Evolutionary conservation across 495 filamentous ascomycete genomes (phyloP), one percentile per base, ranked within the genome.

Genomic region (Pseudomonodictys pantanalensis): DNA sequence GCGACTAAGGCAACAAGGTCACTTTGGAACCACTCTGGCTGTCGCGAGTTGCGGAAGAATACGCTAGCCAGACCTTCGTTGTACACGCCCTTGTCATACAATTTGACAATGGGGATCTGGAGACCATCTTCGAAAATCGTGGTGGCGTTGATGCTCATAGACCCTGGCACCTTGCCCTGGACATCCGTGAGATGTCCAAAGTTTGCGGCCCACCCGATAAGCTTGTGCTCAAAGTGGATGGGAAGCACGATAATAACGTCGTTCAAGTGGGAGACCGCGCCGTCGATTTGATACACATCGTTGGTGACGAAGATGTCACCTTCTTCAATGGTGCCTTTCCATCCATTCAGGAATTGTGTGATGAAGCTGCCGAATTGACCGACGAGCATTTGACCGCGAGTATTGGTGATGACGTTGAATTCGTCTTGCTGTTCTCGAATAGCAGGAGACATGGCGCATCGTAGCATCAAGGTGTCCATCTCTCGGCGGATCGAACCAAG

Each of bases 381-480:
- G 9, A 78, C 78, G 6, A 81, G 63, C 78, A 81, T 81, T 39
- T 78, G 72, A 0, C 78, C 77, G 0, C 69, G 61, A 1, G 71
- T 61, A 15, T 78, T 73, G 0, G 77, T 79, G 51, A 79, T 81
- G 26, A 81, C 76, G 38, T 79, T 79, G 66, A 78, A 79, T 28
- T 81, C 77, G 25, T 81, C 78, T 48, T 80, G 78, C 33, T 81
- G 77, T 48, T 81, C 78, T 28, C 77, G 72, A 35, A 79, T 79
- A 0, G 77, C 77, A 1, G 78, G 77, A 0, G 75, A 78, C 77
- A 80, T 80, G 20, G 76, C 77, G 56, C 76, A 79, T 10, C 76
- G 71, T 0, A 79, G 69, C 76, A 80, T 78, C 52, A 80, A 65
- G 10, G 72, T 75, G 47, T 79, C 78, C 78, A 80, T 80, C 49